Evolutionary conservation across 2,329 filamentous ascomycete genomes (phyloP).

Genomic region (Endoconidiophora polonica): DNA sequence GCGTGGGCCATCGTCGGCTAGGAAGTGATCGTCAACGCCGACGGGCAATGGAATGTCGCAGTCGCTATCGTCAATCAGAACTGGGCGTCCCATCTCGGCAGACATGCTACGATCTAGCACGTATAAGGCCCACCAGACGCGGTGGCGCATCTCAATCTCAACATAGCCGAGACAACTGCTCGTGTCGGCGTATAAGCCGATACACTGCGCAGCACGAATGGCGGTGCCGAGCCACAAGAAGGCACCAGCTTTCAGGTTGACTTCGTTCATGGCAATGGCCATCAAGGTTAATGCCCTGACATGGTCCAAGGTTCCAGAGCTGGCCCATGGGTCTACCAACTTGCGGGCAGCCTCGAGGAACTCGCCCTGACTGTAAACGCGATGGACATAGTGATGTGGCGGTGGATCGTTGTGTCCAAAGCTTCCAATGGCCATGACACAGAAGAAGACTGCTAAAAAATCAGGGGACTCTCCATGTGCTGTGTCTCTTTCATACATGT

Average conservation of each 20-base stretch:
- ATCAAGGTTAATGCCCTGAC: conserved; percentile 56
- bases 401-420: conserved; percentile 49
- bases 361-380: conserved; percentile 36
- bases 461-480: conserved; percentile 37
- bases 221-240: conserved; percentile 75
- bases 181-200: conserved; percentile 63
- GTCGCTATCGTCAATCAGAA: conserved; percentile 72
- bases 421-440: conserved; percentile 66
- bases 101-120: conserved; percentile 69
- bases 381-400: conserved; percentile 22
- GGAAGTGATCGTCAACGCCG: conserved; percentile 64
- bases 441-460: conserved; percentile 69
- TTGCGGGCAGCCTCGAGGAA: conserved; percentile 56
- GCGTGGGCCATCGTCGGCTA: conserved; percentile 40
- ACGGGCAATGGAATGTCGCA: conserved; percentile 72
- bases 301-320: conserved; percentile 60
- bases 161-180: conserved; percentile 51
- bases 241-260: conserved; percentile 70
- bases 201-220: conserved; percentile 64
- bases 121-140: conserved; percentile 91
- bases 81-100: conserved; percentile 63
- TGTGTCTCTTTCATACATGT: conserved; percentile 50
- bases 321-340: conserved; percentile 65
- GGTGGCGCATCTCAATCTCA: conserved; percentile 70
- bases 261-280: conserved; percentile 66